phyloP scores from a whole-genome alignment of 108 stramenopile species.

The Cyclostephanos invisitatus region DNA sequence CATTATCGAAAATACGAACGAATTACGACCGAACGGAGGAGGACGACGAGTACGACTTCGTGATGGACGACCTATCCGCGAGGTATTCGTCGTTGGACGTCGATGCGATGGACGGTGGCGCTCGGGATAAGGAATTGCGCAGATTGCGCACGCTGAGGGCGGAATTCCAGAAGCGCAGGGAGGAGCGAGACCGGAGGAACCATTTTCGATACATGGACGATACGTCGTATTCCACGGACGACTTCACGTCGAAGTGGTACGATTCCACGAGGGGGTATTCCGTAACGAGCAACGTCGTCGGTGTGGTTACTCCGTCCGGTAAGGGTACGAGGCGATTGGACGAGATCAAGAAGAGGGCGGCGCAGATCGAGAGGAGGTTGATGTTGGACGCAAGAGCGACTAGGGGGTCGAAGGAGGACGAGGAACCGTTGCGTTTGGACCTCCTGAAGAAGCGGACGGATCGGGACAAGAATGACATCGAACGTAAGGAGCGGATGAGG shows the following conservation, averaged over 20 bases:
- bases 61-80: constrained; percentile 4
- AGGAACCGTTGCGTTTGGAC: constrained; percentile 11
- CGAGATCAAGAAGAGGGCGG: not conserved
- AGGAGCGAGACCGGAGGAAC: not conserved
- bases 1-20: not conserved
- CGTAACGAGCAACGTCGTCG: not conserved
- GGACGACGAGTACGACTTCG: not conserved
- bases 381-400: not conserved
- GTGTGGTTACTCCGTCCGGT: not conserved
- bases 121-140: not conserved
- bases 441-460: constrained; percentile 1
- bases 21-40: not conserved
- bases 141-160: not conserved
- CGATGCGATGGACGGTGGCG: not conserved
- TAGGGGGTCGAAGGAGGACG: not conserved
- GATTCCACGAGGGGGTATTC: not conserved
- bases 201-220: not conserved
- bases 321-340: constrained; percentile 3
- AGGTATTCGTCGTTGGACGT: constrained; percentile 3
- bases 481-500: constrained; percentile 10
- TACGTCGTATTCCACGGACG: not conserved
- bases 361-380: not conserved
- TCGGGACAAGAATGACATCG: not conserved
- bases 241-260: not conserved
- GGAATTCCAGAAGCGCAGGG: constrained; percentile 1